A percentile compares a stretch with the other conserved stretches of the same genome.
Conservation (phyloP, 495 filamentous ascomycete genomes). For the Tricharina praecox region DNA sequence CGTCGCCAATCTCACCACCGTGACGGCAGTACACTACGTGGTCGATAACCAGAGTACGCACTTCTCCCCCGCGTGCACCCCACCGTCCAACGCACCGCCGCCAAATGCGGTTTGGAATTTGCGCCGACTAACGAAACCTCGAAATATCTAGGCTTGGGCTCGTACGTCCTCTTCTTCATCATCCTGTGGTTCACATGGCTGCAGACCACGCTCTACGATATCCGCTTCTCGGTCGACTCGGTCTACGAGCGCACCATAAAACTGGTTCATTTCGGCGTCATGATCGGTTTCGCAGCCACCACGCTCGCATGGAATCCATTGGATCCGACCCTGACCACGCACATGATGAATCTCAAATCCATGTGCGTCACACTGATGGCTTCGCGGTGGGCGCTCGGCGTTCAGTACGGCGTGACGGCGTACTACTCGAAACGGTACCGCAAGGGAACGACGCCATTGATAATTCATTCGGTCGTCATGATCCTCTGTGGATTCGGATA, state of each 20-base stretch:
- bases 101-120: too few relatives aligned
- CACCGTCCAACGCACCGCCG: too few relatives aligned
- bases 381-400: constrained; percentile 38
- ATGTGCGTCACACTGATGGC: constrained; percentile 41
- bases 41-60: not conserved
- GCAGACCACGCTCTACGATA: constrained; percentile 49
- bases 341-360: constrained; percentile 27
- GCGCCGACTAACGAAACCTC: not conserved
- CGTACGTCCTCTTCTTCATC: constrained; percentile 42
- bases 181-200: constrained; percentile 61
- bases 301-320: constrained; percentile 28
- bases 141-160: constrained; percentile 16
- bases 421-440: constrained; percentile 31
- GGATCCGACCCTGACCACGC: constrained; percentile 18
- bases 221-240: constrained; percentile 51
- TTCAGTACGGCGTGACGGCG: constrained; percentile 41
- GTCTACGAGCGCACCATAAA: constrained; percentile 49
- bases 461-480: constrained; percentile 33
- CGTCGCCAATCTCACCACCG: constrained; percentile 45
- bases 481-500: constrained; percentile 32
- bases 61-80: not conserved
- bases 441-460: constrained; percentile 24
- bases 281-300: constrained; percentile 48
- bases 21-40: constrained; percentile 31
- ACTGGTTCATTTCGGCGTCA: constrained; percentile 42